Evolutionary conservation across 495 filamentous ascomycete genomes (phyloP).

Genomic region (Cercophora sp.): DNA sequence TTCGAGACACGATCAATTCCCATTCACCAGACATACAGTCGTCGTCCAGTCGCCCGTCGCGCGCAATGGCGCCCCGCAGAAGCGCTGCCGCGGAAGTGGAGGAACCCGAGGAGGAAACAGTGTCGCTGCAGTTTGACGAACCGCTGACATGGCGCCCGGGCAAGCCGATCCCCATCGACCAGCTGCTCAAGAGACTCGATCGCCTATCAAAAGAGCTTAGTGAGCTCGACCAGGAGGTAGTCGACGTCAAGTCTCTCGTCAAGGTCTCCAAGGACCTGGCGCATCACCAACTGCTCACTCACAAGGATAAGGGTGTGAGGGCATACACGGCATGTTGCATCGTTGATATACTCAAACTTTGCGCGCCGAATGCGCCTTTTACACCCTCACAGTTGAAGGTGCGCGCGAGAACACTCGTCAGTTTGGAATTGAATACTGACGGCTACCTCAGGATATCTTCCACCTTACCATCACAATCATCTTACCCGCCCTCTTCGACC

Average conservation of each 20-base stretch:
- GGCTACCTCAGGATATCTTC: slow-evolving; percentile 78
- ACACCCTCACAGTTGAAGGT: slow-evolving; percentile 88
- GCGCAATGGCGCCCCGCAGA: slow-evolving; percentile 36
- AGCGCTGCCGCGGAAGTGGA: slow-evolving; percentile 28
- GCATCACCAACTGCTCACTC: slow-evolving; percentile 71
- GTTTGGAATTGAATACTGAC: background rate
- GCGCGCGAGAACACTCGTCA: slow-evolving; percentile 15
- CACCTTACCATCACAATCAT: slow-evolving; percentile 78
- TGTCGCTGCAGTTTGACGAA: slow-evolving; percentile 70
- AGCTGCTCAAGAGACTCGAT: slow-evolving; percentile 76
- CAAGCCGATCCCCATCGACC: slow-evolving; percentile 77
- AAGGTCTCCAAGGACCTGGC: slow-evolving; percentile 87
- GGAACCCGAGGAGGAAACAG: slow-evolving; percentile 25
- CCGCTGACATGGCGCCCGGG: slow-evolving; percentile 89
- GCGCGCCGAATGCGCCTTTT: slow-evolving; percentile 94
- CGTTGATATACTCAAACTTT: slow-evolving; percentile 89
- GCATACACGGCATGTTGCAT: slow-evolving; percentile 86
- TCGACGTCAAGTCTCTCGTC: slow-evolving; percentile 71
- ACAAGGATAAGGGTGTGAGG: slow-evolving; percentile 90
- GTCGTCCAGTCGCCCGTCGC: slow-evolving; percentile 3
- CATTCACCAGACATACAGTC: too few species aligned
- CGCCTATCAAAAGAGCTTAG: slow-evolving; percentile 77
- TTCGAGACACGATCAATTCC: slow-evolving; percentile 2
- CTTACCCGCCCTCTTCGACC: slow-evolving; percentile 80
- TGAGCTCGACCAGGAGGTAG: slow-evolving; percentile 82